Evolutionary conservation across 371 early-diverging fungal species (phyloP), one percentile per base, ranked within the genome.

Genomic region (Apophysomyces variabilis): DNA sequence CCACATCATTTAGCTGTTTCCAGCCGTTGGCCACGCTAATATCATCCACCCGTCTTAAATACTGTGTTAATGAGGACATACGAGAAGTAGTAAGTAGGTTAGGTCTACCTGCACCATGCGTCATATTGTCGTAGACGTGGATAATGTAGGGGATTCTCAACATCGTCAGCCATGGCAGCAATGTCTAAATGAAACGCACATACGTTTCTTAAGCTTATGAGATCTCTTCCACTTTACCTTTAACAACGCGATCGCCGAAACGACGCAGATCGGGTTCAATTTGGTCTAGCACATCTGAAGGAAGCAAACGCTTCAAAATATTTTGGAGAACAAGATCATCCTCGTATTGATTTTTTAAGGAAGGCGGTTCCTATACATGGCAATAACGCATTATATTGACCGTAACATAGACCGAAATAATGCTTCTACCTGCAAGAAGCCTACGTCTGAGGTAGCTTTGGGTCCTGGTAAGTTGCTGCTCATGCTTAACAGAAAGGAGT

Each of bases 121-220:
- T 89, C 89, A 62, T 86, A 90, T 62, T 91, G 91, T 38, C 78
- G 80, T n/a, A 91, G 73, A 37, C 75, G 72, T 39, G 91, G 91
- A 41, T 83, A 84, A 60, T 91, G 75, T 18, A 58, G 71, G 7
- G 77, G 80, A 9, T 71, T 62, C 37, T 80, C 78, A 12, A 71
- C 69, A 74, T 82, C 43, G 62, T 83, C 67, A 56, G 77, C 68
- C 74, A 74, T 71, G 13, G 58, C 61, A 36, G 66, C 60, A 64
- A 75, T 69, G 61, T 74, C 79, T 80, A 62, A 3, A 44, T 57
- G 14, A 4, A 43, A 26, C 32, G 32, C 32, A 26, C 32, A 26
- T 26, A 26, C 32, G 32, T 26, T 26, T 4, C n/a, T 6, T 36
- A n/a, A 4, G 9, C n/a, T 11, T 58, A 26, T 43, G 43, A 14